phyloP scores from a whole-genome alignment of 2,329 filamentous ascomycete species.

The Ceratocystis variospora region DNA sequence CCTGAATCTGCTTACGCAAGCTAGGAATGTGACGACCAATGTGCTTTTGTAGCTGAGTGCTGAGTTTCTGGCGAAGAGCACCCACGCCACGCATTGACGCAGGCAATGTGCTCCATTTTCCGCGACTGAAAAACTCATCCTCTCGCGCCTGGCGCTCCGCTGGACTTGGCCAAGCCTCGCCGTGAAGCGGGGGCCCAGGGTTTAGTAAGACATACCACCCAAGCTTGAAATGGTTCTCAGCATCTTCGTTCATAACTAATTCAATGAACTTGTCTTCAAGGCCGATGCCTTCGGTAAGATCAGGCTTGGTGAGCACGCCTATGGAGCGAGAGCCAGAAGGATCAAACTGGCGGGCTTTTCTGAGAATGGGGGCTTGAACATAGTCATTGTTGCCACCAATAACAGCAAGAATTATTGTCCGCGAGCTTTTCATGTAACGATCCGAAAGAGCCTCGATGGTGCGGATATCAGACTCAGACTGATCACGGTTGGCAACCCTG shows the following conservation, averaged over 20 bases:
- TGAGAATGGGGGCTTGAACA: slow-evolving; percentile 38
- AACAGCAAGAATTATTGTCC: slow-evolving; percentile 43
- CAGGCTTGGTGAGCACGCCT: slow-evolving; percentile 40
- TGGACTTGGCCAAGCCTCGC: slow-evolving; percentile 32
- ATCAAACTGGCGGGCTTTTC: slow-evolving; percentile 38
- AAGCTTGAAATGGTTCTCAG: slow-evolving; percentile 37
- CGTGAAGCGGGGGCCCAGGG: slow-evolving; percentile 31
- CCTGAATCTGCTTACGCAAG: slow-evolving; percentile 37
- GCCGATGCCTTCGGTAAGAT: slow-evolving; percentile 39
- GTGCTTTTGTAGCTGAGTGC: slow-evolving; percentile 37
- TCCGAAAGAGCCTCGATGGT: slow-evolving; percentile 40
- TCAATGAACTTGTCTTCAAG: slow-evolving; percentile 41
- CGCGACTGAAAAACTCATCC: slow-evolving; percentile 36
- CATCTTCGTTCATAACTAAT: slow-evolving; percentile 38
- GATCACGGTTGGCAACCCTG: slow-evolving; percentile 38
- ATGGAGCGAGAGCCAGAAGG: slow-evolving; percentile 37
- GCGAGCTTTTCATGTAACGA: slow-evolving; percentile 41
- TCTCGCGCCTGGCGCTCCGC: slow-evolving; percentile 32
- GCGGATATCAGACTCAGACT: slow-evolving; percentile 39
- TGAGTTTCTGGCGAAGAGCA: slow-evolving; percentile 36
- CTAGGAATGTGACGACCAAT: slow-evolving; percentile 40
- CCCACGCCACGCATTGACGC: slow-evolving; percentile 35
- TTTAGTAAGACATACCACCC: slow-evolving; percentile 41
- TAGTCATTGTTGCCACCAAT: slow-evolving; percentile 43
- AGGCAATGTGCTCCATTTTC: slow-evolving; percentile 36